phyloP scores from a whole-genome alignment of 345 rosid genomes.

The Corymbia maculata region DNA sequence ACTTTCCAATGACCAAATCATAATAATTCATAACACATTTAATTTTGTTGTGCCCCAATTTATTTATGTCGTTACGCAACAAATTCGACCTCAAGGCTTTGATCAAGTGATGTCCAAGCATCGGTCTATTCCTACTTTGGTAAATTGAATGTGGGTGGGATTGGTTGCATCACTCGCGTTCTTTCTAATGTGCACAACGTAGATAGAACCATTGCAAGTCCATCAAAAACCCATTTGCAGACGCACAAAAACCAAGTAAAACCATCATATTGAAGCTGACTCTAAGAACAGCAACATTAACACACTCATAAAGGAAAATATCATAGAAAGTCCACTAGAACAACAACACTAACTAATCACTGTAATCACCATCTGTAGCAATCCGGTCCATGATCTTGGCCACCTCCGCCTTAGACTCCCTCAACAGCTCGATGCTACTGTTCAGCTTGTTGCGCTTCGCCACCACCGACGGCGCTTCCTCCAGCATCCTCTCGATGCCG shows the following conservation, averaged over 20 bases:
- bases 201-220: not conserved
- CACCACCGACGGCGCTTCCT: conserved; percentile 14
- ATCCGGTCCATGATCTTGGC: conserved; percentile 6
- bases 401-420: conserved; percentile 9
- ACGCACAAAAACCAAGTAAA: not conserved
- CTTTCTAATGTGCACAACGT: not conserved
- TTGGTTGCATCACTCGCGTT: not conserved
- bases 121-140: not conserved
- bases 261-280: not conserved
- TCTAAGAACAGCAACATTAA: not conserved
- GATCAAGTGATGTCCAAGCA: not conserved
- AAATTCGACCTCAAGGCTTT: not conserved
- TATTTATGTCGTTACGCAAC: not conserved
- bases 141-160: not conserved
- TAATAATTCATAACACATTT: too few relatives aligned
- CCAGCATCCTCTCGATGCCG: conserved; percentile 8
- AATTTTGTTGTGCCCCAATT: too few relatives aligned
- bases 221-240: not conserved
- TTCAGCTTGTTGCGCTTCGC: conserved; percentile 13
- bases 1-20: not conserved
- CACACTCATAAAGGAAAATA: not conserved
- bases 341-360: not conserved
- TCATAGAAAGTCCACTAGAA: not conserved
- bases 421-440: conserved; percentile 7
- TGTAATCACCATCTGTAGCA: not conserved